These are phyloP conservation scores for Zygosaccharomyces kombuchaensis DNA, from an alignment of 805 yeast genomes.

Conservation along the genomic window DNA sequence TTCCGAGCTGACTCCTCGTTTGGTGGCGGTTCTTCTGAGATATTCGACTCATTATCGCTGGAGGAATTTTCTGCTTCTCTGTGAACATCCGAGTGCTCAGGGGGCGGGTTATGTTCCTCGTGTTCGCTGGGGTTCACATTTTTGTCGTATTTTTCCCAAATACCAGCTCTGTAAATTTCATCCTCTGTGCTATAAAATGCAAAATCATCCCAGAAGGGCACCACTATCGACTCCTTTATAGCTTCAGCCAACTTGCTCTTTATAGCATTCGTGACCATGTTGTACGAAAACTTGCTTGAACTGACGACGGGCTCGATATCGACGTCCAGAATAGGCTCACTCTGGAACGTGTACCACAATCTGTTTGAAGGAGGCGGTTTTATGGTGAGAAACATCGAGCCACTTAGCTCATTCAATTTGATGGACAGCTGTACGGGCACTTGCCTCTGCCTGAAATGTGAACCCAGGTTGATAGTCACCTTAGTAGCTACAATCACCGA, in stretches of 20 bases:
- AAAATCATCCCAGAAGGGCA: slow-evolving; percentile 87
- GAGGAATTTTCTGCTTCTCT: slow-evolving; percentile 1
- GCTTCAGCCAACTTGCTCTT: slow-evolving; percentile 76
- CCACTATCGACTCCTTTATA: slow-evolving; percentile 70
- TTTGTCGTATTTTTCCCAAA: slow-evolving; percentile 53
- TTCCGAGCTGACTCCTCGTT: background rate
- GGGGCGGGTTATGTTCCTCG: slow-evolving; percentile 9
- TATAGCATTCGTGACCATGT: slow-evolving; percentile 73
- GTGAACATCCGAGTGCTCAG: slow-evolving; percentile 3
- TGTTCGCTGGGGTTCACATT: background rate
- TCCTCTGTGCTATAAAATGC: slow-evolving; percentile 59
- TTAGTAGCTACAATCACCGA: slow-evolving; percentile 77
- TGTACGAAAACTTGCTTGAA: slow-evolving; percentile 72
- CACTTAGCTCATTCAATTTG: slow-evolving; percentile 63
- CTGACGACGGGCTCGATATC: slow-evolving; percentile 89
- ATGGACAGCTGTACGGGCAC: slow-evolving; percentile 71
- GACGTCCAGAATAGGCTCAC: slow-evolving; percentile 70
- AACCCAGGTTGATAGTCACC: slow-evolving; percentile 67
- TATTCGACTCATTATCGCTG: background rate
- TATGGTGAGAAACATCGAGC: slow-evolving; percentile 61
- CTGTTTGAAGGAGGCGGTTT: slow-evolving; percentile 91
- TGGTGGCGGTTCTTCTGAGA: background rate
- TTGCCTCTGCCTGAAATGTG: slow-evolving; percentile 69
- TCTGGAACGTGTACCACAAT: slow-evolving; percentile 83
- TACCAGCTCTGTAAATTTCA: slow-evolving; percentile 86